Evolutionary conservation across 1,139 yeast species (phyloP), one percentile per base, ranked within the genome.

Genomic region (Trichomonascaceae sp.): DNA sequence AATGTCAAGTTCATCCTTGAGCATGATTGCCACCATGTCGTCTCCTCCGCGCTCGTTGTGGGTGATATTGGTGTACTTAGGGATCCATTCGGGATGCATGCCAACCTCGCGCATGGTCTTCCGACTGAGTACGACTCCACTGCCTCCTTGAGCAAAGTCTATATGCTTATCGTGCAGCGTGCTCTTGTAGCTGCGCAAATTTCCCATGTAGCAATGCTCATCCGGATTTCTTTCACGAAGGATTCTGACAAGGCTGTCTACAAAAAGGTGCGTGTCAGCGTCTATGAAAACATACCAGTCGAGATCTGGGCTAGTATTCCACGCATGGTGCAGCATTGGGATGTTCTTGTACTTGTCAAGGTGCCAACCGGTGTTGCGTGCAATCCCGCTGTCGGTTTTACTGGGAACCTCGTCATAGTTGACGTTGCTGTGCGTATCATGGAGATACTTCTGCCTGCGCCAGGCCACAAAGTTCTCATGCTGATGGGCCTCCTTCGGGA

Each of bases 271-370:
- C 13, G 60, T 43, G 34, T 57, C 62, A 16, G 52, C 60, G 32
- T 57, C 62, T 36, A 56, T 47, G 41, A 56, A 51, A 28, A 56
- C 43, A 38, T 45, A 57, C 62, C 62, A 57, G 29, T 52, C 49
- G 5, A 43, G 37, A 9, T 41, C 34, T 5, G 53, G 50, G 17
- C 48, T 40, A 4, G 36, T 39, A 13, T 31, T 29, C 41, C 48
- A 57, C 1, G 60, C 62, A 27, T 55, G 57, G 4, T 43, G 45
- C 22, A 53, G 46, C 52, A 57, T 57, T n/a, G 62, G 62, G 11
- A 57, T 33, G 36, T 57, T 57, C 38, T 58, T 58, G 45, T 45
- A 54, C 34, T 48, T 42, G 42, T 57, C 62, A 14, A 53, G 43
- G 5, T 44, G 42, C 62, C 62, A 57, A 11, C 52, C 55, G 20